phyloP scores from a whole-genome alignment of 441 rosid genomes.

The Biscutella laevigata region DNA sequence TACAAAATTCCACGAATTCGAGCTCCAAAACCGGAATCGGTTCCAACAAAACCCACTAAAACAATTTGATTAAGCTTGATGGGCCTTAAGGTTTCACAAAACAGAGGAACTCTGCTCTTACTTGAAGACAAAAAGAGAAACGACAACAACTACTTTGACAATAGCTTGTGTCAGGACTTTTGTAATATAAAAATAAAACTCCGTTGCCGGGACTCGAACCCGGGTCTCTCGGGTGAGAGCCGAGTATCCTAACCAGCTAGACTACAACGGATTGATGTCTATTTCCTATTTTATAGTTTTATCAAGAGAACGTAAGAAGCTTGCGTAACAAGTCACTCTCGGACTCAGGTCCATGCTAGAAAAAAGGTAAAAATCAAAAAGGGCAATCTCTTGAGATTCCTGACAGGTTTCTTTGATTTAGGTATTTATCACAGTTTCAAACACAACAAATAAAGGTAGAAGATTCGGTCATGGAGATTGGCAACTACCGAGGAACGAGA shows the following conservation, averaged over 20 bases:
- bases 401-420: constrained; percentile 2
- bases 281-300: too few relatives aligned
- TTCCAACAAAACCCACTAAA: too few relatives aligned
- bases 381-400: background rate
- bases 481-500: constrained; percentile 21
- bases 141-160: too few relatives aligned
- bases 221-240: constrained; percentile 98
- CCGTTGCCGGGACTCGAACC: constrained; percentile 87
- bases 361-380: background rate
- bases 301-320: background rate
- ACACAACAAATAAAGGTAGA: background rate
- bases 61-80: too few relatives aligned
- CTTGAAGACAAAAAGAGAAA: too few relatives aligned
- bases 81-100: too few relatives aligned
- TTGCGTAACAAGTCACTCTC: constrained; percentile 16
- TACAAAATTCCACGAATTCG: too few relatives aligned
- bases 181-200: background rate
- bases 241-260: constrained; percentile 97
- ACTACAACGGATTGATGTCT: constrained; percentile 96
- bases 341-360: background rate
- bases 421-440: background rate
- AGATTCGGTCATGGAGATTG: constrained; percentile 19
- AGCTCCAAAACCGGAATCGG: too few relatives aligned
- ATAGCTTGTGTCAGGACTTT: too few relatives aligned
- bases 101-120: too few relatives aligned